Evolutionary conservation across 2,329 filamentous ascomycete genomes (phyloP).

Genomic region (Coleophoma crateriformis): DNA sequence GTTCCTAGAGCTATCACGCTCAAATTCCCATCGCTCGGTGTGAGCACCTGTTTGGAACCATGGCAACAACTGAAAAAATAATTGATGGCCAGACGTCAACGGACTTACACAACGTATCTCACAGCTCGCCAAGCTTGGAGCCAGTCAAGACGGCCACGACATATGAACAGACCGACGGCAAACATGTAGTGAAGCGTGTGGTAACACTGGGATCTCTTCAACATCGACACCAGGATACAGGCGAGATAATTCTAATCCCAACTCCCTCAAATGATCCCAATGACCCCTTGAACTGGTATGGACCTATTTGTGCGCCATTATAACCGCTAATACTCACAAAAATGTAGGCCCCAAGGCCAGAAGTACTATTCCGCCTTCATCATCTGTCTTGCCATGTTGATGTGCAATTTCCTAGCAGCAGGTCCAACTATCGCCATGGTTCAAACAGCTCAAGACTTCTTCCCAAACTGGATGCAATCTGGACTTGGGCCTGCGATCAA

Average conservation of each 20-base stretch:
- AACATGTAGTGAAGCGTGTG: constrained; percentile 2
- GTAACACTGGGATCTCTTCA: constrained; percentile 12
- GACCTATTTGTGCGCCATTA: background rate
- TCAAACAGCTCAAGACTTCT: constrained; percentile 13
- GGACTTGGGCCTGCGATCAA: constrained; percentile 7
- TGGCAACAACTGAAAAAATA: too few species aligned
- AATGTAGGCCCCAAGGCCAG: background rate
- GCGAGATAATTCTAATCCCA: constrained; percentile 24
- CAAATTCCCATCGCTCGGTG: too few species aligned
- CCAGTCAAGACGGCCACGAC: constrained; percentile 3
- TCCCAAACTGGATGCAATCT: constrained; percentile 5
- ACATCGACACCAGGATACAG: constrained; percentile 13
- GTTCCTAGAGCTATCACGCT: too few species aligned
- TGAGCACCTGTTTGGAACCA: too few species aligned
- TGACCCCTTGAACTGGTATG: constrained; percentile 29
- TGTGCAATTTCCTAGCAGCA: constrained; percentile 19
- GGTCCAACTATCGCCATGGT: constrained; percentile 16
- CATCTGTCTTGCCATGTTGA: constrained; percentile 14
- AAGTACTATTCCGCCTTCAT: constrained; percentile 13
- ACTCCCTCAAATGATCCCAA: constrained; percentile 28
- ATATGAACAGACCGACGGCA: background rate
- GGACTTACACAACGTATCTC: too few species aligned
- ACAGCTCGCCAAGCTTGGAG: background rate
- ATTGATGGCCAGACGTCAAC: too few species aligned
- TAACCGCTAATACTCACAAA: background rate